phyloP scores from a whole-genome alignment of 257 asterid genomes.

The Schizonepeta tenuifolia region DNA sequence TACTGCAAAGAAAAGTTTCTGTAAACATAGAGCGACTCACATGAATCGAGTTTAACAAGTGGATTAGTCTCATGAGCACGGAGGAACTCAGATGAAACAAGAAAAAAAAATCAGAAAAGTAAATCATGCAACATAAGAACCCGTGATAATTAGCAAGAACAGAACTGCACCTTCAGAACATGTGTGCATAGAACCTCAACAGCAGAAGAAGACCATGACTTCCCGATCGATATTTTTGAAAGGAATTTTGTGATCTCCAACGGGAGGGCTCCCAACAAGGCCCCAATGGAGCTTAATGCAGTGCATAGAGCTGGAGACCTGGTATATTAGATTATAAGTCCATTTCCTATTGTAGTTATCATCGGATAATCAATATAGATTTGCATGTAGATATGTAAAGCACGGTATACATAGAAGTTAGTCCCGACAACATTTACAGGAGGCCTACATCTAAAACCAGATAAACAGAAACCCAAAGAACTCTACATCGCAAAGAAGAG shows the following conservation, averaged over 20 bases:
- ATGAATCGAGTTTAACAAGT: background rate
- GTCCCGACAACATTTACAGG: background rate
- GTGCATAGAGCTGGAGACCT: slow-evolving; percentile 60
- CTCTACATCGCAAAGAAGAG: slow-evolving; percentile 34
- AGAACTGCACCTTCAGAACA: slow-evolving; percentile 64
- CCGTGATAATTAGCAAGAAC: slow-evolving; percentile 29
- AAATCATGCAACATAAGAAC: slow-evolving; percentile 10
- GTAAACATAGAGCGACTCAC: slow-evolving; percentile 6
- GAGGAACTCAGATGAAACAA: background rate
- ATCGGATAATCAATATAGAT: background rate
- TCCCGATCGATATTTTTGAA: slow-evolving; percentile 58
- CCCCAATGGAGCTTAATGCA: slow-evolving; percentile 59
- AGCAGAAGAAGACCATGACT: slow-evolving; percentile 74
- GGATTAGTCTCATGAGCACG: background rate
- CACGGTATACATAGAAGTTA: too few species aligned
- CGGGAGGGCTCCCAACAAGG: slow-evolving; percentile 69
- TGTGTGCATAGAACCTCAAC: slow-evolving; percentile 60
- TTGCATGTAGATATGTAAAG: background rate
- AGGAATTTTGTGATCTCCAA: slow-evolving; percentile 48
- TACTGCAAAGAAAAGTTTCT: slow-evolving; percentile 52
- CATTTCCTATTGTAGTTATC: slow-evolving; percentile 3
- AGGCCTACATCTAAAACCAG: background rate
- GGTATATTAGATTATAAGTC: slow-evolving; percentile 27
- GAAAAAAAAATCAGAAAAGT: background rate
- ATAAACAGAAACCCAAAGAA: background rate